Conservation (phyloP, 108 stramenopile species). For the Nitzschia palea region DNA sequence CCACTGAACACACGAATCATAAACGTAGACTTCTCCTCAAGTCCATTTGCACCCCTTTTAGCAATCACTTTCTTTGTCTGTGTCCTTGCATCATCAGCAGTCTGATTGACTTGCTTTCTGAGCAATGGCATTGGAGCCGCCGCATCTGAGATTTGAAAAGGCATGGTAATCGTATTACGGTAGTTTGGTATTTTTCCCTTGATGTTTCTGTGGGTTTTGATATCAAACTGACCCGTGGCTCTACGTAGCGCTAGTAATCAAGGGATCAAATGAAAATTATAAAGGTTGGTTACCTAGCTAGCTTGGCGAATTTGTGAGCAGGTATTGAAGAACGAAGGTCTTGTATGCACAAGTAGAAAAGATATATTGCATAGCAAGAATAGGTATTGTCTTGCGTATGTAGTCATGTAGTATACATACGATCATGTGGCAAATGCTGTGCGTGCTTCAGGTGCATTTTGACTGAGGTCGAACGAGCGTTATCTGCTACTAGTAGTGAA, state of each 20-base stretch:
- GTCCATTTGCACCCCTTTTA: background rate
- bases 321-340: no score
- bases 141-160: background rate
- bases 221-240: slow-evolving; percentile 6
- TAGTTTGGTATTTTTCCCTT: background rate
- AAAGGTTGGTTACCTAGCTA: no score
- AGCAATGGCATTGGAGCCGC: slow-evolving; percentile 4
- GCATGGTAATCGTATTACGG: background rate
- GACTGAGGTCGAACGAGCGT: no score
- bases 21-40: background rate
- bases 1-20: background rate
- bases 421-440: no score
- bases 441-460: no score
- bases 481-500: no score
- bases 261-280: no score
- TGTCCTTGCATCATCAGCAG: background rate
- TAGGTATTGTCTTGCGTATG: no score
- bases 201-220: background rate
- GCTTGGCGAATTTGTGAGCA: no score
- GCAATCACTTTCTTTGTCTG: background rate
- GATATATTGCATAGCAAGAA: no score
- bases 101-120: background rate
- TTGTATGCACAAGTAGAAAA: no score
- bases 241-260: slow-evolving; percentile 11
- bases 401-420: no score